Percentiles rank a stretch among this genome's conserved stretches.
Conservation (phyloP, 2,329 filamentous ascomycete species). For the Botrytis cinerea region DNA sequence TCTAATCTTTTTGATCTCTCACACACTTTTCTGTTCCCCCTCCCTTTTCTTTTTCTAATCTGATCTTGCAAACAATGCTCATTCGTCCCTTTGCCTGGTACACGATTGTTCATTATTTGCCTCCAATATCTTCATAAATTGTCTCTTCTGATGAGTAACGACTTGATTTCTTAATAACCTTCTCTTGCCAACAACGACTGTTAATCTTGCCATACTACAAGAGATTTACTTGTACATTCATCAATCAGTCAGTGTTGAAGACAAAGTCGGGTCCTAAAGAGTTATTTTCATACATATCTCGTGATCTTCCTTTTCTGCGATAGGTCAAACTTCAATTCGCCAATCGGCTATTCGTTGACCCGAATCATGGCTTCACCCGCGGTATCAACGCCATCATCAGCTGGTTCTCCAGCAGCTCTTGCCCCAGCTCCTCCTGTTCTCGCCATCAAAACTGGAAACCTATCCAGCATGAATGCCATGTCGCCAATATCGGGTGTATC, state of each 20-base stretch:
- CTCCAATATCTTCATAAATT: not conserved
- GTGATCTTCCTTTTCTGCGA: conserved; percentile 17
- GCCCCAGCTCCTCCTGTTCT: conserved; percentile 42
- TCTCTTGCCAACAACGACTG: not conserved
- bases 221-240: not conserved
- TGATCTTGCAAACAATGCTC: conserved; percentile 1
- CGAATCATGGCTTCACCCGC: conserved; percentile 44
- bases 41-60: conserved; percentile 7
- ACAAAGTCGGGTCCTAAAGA: not conserved
- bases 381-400: conserved; percentile 44
- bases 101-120: not conserved
- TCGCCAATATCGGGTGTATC: conserved; percentile 41
- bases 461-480: conserved; percentile 31
- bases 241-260: not conserved
- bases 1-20: conserved; percentile 25
- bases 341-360: conserved; percentile 24
- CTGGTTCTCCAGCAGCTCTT: conserved; percentile 43
- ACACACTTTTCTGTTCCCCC: not conserved
- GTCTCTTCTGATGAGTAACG: not conserved
- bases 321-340: conserved; percentile 13
- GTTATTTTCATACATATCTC: conserved; percentile 1
- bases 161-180: not conserved
- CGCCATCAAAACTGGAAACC: conserved; percentile 41
- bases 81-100: not conserved
- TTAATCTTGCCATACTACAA: not conserved